phyloP scores from a whole-genome alignment of 345 rosid species.

The Acer saccharum region DNA sequence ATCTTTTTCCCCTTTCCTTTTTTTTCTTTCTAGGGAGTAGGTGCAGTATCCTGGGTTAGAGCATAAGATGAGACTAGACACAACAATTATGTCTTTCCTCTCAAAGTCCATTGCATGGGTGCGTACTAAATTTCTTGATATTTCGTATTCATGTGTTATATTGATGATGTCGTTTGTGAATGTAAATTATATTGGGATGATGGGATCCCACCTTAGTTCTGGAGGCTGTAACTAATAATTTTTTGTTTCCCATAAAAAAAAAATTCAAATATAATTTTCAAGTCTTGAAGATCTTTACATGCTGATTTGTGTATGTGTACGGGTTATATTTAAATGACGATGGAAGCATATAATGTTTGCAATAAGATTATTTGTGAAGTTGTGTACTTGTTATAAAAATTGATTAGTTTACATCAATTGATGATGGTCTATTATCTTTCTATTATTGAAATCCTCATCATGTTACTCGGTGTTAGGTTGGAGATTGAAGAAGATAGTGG shows the following conservation, averaged over 20 bases:
- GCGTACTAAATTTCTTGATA: slow-evolving; percentile 9
- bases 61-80: slow-evolving; percentile 74
- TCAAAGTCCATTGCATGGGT: slow-evolving; percentile 73
- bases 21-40: slow-evolving; percentile 36
- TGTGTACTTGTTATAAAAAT: too few relatives aligned
- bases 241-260: too few relatives aligned
- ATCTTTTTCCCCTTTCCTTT: neutral
- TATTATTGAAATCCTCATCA: too few relatives aligned
- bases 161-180: neutral
- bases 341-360: neutral
- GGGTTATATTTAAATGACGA: neutral
- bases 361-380: neutral
- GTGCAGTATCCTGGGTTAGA: slow-evolving; percentile 88
- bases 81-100: slow-evolving; percentile 68
- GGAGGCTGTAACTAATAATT: too few relatives aligned
- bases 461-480: too few relatives aligned
- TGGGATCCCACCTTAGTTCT: too few relatives aligned
- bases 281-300: neutral
- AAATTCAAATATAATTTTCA: neutral
- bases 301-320: neutral
- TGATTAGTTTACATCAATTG: too few relatives aligned
- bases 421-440: too few relatives aligned
- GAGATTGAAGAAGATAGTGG: too few relatives aligned
- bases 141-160: neutral
- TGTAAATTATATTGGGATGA: neutral